These are phyloP conservation scores for Eimeria brunetti DNA, from an alignment of 169 alveolate genomes.

Conservation along the genomic window DNA sequence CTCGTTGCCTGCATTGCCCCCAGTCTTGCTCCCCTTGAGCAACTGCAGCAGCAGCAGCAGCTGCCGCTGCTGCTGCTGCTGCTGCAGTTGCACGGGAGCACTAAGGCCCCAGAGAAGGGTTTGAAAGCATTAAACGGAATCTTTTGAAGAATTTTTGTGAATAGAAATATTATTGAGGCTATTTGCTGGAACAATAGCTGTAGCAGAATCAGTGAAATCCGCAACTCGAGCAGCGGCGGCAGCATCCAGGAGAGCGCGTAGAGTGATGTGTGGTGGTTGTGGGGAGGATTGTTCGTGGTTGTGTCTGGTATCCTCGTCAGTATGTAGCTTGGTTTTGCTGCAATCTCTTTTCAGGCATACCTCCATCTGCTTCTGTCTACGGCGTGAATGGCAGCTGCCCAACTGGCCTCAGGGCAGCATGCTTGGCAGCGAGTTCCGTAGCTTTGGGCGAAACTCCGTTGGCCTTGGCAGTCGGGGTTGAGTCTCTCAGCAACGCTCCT, in stretches of 20 bases:
- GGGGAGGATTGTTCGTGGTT: not conserved
- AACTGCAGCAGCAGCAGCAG: not conserved
- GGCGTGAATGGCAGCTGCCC: constrained; percentile 86
- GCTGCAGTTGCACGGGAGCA: too few species aligned
- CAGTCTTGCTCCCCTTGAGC: not conserved
- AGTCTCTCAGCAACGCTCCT: constrained; percentile 84
- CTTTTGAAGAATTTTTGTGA: too few species aligned
- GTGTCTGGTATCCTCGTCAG: not conserved
- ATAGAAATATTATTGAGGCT: too few species aligned
- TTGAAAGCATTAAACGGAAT: too few species aligned
- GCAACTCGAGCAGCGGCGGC: too few species aligned
- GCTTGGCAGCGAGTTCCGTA: constrained; percentile 82
- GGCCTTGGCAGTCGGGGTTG: constrained; percentile 88
- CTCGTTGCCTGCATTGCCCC: not conserved
- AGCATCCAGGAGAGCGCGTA: not conserved
- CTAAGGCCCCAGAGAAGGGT: too few species aligned
- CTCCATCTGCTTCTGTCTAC: constrained; percentile 66
- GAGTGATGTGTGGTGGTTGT: not conserved
- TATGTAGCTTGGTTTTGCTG: not conserved
- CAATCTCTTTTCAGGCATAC: constrained; percentile 59
- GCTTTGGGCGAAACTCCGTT: constrained; percentile 80
- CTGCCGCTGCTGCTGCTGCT: too few species aligned
- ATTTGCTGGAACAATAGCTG: too few species aligned
- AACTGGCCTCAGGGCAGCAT: constrained; percentile 86
- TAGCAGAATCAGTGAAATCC: too few species aligned